Evolutionary conservation across 805 yeast genomes (phyloP).

Genomic region (Metschnikowia borealis): DNA sequence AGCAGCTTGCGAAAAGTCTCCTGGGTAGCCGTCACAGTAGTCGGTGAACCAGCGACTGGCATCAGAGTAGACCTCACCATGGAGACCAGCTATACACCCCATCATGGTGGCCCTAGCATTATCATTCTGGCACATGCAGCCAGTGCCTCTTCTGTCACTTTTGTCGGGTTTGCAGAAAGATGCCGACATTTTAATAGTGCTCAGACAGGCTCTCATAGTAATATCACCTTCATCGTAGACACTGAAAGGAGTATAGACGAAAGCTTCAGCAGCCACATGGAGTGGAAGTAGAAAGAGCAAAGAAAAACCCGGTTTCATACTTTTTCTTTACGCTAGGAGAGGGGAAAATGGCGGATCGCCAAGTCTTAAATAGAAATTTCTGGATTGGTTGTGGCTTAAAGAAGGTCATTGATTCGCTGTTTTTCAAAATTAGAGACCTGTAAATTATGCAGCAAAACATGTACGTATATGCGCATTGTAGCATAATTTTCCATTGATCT

Average conservation of each 20-base stretch:
- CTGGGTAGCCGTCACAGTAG: neutral
- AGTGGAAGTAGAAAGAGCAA: neutral
- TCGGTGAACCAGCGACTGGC: neutral
- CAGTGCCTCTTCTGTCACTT: neutral
- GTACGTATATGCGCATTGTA: neutral
- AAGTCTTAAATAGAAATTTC: neutral
- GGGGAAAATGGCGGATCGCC: neutral
- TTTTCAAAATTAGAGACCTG: neutral
- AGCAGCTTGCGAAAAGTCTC: neutral
- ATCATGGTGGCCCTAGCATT: conserved; percentile 6
- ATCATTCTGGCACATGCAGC: conserved; percentile 6
- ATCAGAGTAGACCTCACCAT: neutral
- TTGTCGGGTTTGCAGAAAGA: neutral
- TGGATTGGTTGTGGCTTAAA: neutral
- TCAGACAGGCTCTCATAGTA: conserved; percentile 1
- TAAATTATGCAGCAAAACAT: neutral
- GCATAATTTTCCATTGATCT: neutral
- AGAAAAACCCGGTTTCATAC: neutral
- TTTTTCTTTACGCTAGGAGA: neutral
- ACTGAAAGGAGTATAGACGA: conserved; percentile 1
- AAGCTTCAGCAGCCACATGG: conserved; percentile 1
- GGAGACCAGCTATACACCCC: conserved; percentile 6
- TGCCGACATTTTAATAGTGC: neutral
- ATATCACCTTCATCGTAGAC: conserved; percentile 1
- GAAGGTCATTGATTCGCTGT: neutral